Percentiles rank a stretch among this genome's conserved stretches.
Evolutionary conservation across 1,139 yeast genomes (phyloP).

Genomic region (Sporopachydermia cereana): DNA sequence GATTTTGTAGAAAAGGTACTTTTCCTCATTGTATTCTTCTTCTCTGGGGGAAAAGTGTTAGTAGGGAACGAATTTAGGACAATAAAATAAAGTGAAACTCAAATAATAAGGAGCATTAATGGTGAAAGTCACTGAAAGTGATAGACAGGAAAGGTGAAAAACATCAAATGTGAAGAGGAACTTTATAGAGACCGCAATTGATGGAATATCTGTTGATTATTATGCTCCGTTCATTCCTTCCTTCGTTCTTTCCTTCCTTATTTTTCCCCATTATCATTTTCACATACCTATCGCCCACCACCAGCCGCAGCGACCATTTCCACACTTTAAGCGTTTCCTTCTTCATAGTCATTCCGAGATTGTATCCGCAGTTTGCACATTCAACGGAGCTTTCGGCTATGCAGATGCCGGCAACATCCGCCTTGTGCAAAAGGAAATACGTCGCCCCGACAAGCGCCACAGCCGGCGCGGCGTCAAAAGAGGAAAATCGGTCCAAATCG

Average conservation of each 20-base stretch:
- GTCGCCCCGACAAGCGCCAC: slow-evolving; percentile 46
- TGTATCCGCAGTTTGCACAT: not conserved
- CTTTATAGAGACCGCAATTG: too few species aligned
- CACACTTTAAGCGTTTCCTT: not conserved
- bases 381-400: not conserved
- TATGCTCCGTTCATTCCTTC: too few species aligned
- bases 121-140: too few species aligned
- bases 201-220: too few species aligned
- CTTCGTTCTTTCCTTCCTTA: too few species aligned
- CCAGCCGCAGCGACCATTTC: not conserved
- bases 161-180: too few species aligned
- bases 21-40: not conserved
- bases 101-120: too few species aligned
- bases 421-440: slow-evolving; percentile 36
- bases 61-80: too few species aligned
- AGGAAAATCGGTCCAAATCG: slow-evolving; percentile 18
- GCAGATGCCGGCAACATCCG: slow-evolving; percentile 14
- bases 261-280: too few species aligned
- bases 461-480: slow-evolving; percentile 34
- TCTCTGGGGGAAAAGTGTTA: not conserved
- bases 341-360: not conserved
- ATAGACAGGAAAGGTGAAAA: too few species aligned
- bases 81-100: too few species aligned
- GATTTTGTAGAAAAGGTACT: not conserved
- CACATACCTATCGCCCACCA: not conserved